These are phyloP conservation scores for Westerdykella ornata DNA, from an alignment of 2,329 filamentous ascomycete species.

Conservation along the genomic window DNA sequence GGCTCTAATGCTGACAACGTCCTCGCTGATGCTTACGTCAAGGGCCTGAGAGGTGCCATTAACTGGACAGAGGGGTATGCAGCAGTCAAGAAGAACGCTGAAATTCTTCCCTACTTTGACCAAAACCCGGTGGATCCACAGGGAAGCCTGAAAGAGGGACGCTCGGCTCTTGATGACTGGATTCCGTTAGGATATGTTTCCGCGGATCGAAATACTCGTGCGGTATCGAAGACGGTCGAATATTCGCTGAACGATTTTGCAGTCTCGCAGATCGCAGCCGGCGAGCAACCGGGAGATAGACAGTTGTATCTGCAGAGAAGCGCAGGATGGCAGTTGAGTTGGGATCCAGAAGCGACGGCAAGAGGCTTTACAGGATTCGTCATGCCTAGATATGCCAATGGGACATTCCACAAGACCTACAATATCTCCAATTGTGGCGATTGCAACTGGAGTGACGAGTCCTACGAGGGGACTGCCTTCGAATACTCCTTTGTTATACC, in stretches of 20 bases:
- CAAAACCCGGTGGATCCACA: slow-evolving; percentile 30
- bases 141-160: slow-evolving; percentile 39
- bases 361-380: slow-evolving; percentile 36
- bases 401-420: slow-evolving; percentile 33
- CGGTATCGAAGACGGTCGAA: slow-evolving; percentile 39
- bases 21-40: slow-evolving; percentile 61
- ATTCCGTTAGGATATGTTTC: slow-evolving; percentile 37
- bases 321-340: slow-evolving; percentile 40
- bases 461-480: slow-evolving; percentile 40
- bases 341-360: slow-evolving; percentile 34
- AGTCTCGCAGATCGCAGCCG: slow-evolving; percentile 37
- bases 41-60: slow-evolving; percentile 55
- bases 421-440: slow-evolving; percentile 39
- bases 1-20: slow-evolving; percentile 41
- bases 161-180: slow-evolving; percentile 41
- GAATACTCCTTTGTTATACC: slow-evolving; percentile 43
- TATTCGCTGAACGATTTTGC: slow-evolving; percentile 43
- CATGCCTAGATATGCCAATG: slow-evolving; percentile 33
- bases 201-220: slow-evolving; percentile 33
- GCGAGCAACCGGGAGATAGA: slow-evolving; percentile 36
- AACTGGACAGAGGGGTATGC: slow-evolving; percentile 65
- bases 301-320: slow-evolving; percentile 36
- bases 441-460: slow-evolving; percentile 39
- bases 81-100: slow-evolving; percentile 66
- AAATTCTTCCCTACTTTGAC: slow-evolving; percentile 43